Base-by-base conservation (phyloP, 345 rosid genomes). In the Rhizophora mangle region DNA sequence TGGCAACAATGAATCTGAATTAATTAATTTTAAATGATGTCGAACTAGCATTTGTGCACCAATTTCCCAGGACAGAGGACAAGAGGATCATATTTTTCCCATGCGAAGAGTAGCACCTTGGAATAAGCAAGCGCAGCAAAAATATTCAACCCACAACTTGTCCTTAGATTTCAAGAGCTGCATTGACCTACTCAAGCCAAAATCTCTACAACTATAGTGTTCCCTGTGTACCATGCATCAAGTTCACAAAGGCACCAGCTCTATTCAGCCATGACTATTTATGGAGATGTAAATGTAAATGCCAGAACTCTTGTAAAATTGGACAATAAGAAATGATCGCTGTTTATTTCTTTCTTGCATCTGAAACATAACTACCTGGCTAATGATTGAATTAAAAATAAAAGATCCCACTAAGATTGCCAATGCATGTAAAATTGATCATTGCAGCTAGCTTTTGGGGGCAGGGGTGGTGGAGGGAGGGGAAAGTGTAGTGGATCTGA, bases 41-140 rank as follows among this genome's bases (percentile, higher is more conserved):
- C 74, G 68, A 46, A 77, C 65, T 65, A 68, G 74, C 74, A 64
- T 71, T 64, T 65, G 55, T 85, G 89, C 79, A 67, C 80, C 85
- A 83, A 69, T 76, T 76, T 72, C 68, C 75, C 75, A 62, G 72
- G 85, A 84, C 83, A 89, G 70, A 64, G 53, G 54, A 76, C 75
- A 73, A 68, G 62, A 71, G 63, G 83, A 70, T 73, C 60, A 79
- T 78, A 77, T 76, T 71, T 74, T 30, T 82, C 69, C 84, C 84
- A 82, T 76, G 87, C 83, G 86, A 81, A 62, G 62, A 68, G 73
- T 73, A 72, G 75, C 76, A 80, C 71, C 73, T 72, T 53, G 63
- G 71, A 54, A 65, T n/a, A 56, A 80, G 66, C 63, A 43, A 43
- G 49, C 13, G 18, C 49, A 43, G 49, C 49, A 13, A 43, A 43